phyloP scores from a whole-genome alignment of 2,329 filamentous ascomycete genomes.

The Chrysoporthe austroafricana region DNA sequence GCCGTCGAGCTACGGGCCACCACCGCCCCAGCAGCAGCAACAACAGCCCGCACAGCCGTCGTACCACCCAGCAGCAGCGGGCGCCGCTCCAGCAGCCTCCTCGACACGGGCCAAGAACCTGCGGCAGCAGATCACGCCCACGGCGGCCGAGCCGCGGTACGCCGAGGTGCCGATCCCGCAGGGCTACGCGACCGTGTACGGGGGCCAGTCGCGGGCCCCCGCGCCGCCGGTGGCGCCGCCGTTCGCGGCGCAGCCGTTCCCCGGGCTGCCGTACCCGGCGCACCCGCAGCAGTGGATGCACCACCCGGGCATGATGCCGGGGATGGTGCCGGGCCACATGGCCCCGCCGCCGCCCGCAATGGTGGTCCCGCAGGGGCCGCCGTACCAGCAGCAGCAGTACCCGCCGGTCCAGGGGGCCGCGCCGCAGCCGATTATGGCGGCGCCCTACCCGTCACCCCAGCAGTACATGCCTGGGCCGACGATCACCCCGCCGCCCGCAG shows the following conservation, averaged over 20 bases:
- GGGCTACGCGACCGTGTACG: conserved; percentile 43
- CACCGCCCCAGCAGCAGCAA: conserved; percentile 31
- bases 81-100: conserved; percentile 23
- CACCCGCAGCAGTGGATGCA: conserved; percentile 23
- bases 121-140: conserved; percentile 22
- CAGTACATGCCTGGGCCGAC: conserved; percentile 24
- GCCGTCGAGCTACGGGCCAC: conserved; percentile 14
- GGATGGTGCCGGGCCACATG: conserved; percentile 22
- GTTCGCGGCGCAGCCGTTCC: conserved; percentile 28
- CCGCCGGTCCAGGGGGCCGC: conserved; percentile 22
- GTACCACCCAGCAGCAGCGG: conserved; percentile 18
- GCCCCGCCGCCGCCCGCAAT: too few species aligned
- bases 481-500: conserved; percentile 9
- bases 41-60: conserved; percentile 21
- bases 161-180: conserved; percentile 44
- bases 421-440: conserved; percentile 22
- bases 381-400: conserved; percentile 26
- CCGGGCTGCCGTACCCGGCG: conserved; percentile 23
- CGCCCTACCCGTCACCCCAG: conserved; percentile 23
- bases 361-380: conserved; percentile 11
- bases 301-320: conserved; percentile 23
- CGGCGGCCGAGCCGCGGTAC: conserved; percentile 40
- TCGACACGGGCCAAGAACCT: conserved; percentile 15
- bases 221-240: conserved; percentile 31
- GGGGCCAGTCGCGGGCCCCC: conserved; percentile 37